Evolutionary conservation across 805 yeast species (phyloP).

Genomic region (Monosporozyma solicola): DNA sequence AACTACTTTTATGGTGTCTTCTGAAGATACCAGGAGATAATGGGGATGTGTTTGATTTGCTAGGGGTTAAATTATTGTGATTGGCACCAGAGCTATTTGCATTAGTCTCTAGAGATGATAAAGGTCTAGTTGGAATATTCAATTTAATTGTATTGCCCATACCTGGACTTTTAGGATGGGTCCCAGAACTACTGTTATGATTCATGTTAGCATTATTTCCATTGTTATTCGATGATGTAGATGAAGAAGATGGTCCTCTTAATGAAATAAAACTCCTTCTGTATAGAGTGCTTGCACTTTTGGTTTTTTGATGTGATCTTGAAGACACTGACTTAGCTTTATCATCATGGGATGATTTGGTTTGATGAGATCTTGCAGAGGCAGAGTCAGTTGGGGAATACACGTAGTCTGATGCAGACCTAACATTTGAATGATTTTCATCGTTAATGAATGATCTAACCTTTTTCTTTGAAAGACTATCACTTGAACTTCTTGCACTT

Average conservation of each 20-base stretch:
- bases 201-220: neutral
- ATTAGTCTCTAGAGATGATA: constrained; percentile 9
- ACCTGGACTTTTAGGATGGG: neutral
- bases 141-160: constrained; percentile 18
- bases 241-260: constrained; percentile 17
- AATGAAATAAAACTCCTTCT: constrained; percentile 30
- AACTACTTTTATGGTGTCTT: constrained; percentile 54
- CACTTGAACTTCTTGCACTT: constrained; percentile 24
- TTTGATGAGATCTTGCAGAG: neutral
- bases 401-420: constrained; percentile 4
- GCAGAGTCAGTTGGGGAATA: neutral
- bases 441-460: neutral
- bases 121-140: constrained; percentile 23
- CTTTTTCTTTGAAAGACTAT: constrained; percentile 15
- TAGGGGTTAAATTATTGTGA: neutral
- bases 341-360: neutral
- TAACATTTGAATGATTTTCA: neutral
- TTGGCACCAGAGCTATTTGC: neutral
- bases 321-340: neutral
- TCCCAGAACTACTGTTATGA: neutral
- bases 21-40: constrained; percentile 43
- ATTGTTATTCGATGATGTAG: constrained; percentile 6
- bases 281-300: constrained; percentile 26
- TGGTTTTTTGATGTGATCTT: constrained; percentile 5
- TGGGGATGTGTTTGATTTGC: constrained; percentile 15